Percentiles rank a stretch among this genome's conserved stretches.
These are phyloP conservation scores for Suillus clintonianus DNA, from an alignment of 768 basidiomycete genomes.

Conservation along the genomic window DNA sequence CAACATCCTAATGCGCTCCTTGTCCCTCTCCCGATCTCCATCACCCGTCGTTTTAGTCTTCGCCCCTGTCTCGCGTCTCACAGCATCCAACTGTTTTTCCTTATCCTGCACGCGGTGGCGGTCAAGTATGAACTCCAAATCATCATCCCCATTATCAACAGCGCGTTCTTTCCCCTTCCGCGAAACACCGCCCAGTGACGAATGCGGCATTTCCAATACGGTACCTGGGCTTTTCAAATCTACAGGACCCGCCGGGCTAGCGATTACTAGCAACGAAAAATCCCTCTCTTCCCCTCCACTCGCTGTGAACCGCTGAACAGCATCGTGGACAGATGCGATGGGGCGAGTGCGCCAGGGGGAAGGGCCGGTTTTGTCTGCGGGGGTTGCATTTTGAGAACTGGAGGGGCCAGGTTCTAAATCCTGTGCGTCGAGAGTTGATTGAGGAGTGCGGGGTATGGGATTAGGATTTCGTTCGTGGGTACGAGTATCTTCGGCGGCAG, in stretches of 20 bases:
- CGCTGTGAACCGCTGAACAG: slow-evolving; percentile 46
- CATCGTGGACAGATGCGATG: slow-evolving; percentile 49
- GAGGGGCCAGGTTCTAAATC: slow-evolving; percentile 20
- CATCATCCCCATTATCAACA: slow-evolving; percentile 18
- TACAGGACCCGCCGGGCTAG: slow-evolving; percentile 38
- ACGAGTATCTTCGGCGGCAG: neutral
- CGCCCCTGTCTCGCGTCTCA: slow-evolving; percentile 48
- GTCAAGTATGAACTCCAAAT: slow-evolving; percentile 28
- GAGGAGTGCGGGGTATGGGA: neutral
- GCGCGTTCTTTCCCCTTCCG: slow-evolving; percentile 49
- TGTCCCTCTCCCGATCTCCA: slow-evolving; percentile 53
- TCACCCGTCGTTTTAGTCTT: slow-evolving; percentile 28
- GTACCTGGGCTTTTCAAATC: slow-evolving; percentile 24
- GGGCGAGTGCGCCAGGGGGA: slow-evolving; percentile 35
- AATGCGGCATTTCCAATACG: slow-evolving; percentile 24
- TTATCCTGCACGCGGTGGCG: slow-evolving; percentile 56
- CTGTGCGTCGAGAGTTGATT: neutral
- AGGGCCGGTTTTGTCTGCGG: slow-evolving; percentile 17
- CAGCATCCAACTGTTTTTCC: slow-evolving; percentile 62
- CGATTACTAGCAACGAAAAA: slow-evolving; percentile 54
- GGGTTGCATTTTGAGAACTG: slow-evolving; percentile 6
- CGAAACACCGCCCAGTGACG: slow-evolving; percentile 10
- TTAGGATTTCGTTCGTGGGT: neutral
- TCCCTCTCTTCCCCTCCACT: slow-evolving; percentile 47
- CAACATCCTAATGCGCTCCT: slow-evolving; percentile 60